These are phyloP conservation scores for Fusarium graminum DNA, from an alignment of 2,329 filamentous ascomycete genomes.

Conservation along the genomic window DNA sequence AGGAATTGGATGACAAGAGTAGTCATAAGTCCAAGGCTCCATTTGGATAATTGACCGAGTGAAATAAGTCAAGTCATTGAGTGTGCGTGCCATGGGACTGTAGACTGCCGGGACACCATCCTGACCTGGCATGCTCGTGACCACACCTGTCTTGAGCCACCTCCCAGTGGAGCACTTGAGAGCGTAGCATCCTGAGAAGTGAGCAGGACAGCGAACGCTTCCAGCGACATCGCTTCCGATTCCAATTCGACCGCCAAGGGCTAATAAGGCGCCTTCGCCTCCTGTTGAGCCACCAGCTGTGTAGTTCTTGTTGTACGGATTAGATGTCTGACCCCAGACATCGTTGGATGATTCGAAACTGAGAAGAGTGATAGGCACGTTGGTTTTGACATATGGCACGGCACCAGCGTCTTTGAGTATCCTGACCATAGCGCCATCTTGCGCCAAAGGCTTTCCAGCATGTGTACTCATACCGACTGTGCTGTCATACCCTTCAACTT, in stretches of 20 bases:
- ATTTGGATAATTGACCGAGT: constrained; percentile 81
- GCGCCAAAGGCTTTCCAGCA: constrained; percentile 72
- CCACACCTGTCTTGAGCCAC: constrained; percentile 87
- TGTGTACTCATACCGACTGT: constrained; percentile 84
- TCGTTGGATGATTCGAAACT: constrained; percentile 85
- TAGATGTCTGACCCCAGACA: constrained; percentile 85
- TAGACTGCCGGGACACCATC: constrained; percentile 91
- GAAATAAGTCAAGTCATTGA: constrained; percentile 88
- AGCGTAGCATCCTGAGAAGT: constrained; percentile 90
- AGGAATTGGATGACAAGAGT: constrained; percentile 84
- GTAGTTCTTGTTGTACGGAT: constrained; percentile 87
- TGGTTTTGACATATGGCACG: constrained; percentile 93
- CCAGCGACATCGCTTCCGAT: constrained; percentile 93
- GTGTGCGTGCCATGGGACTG: constrained; percentile 89
- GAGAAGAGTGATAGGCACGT: constrained; percentile 85
- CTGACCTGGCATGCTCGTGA: constrained; percentile 91
- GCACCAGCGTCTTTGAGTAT: constrained; percentile 90
- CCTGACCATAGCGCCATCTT: constrained; percentile 79
- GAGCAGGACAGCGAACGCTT: constrained; percentile 86
- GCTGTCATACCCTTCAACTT: constrained; percentile 85
- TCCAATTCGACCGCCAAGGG: constrained; percentile 85
- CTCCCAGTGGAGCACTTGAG: constrained; percentile 88
- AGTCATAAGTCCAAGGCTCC: constrained; percentile 90
- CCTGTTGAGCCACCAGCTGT: constrained; percentile 91
- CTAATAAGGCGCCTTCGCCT: constrained; percentile 85